phyloP scores from a whole-genome alignment of 2,329 filamentous ascomycete species.

The Fusarium ramigenum region DNA sequence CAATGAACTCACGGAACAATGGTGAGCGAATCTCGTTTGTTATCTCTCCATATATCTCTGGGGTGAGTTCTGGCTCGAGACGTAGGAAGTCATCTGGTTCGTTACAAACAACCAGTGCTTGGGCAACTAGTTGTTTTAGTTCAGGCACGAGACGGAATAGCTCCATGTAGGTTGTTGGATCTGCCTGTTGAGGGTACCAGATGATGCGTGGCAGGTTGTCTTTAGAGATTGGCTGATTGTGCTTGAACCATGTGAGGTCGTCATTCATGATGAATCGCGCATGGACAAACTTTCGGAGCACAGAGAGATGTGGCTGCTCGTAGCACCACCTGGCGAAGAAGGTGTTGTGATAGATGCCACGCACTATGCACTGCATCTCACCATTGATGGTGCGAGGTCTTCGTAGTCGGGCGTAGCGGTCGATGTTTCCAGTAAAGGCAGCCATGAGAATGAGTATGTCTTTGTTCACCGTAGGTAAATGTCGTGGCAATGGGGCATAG shows the following conservation, averaged over 20 bases:
- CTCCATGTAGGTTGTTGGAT: not conserved
- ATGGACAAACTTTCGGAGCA: not conserved
- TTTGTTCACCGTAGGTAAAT: slow-evolving; percentile 51
- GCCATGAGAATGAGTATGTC: slow-evolving; percentile 50
- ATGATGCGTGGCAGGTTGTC: not conserved
- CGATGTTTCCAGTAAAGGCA: slow-evolving; percentile 51
- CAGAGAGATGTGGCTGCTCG: not conserved
- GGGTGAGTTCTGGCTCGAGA: not conserved
- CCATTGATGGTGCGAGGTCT: slow-evolving; percentile 27
- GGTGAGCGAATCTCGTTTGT: fast-evolving
- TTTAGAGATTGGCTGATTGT: not conserved
- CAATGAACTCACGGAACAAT: not conserved
- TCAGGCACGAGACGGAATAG: not conserved
- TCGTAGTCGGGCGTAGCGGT: slow-evolving; percentile 50
- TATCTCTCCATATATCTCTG: not conserved
- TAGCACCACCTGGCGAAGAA: slow-evolving; percentile 4
- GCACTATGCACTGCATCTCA: not conserved
- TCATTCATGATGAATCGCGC: slow-evolving; percentile 1
- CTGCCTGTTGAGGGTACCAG: not conserved
- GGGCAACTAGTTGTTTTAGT: not conserved
- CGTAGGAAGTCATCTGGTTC: not conserved
- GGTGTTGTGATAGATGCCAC: slow-evolving; percentile 1
- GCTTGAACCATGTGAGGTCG: not conserved
- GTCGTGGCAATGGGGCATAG: slow-evolving; percentile 45
- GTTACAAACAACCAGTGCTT: not conserved